Evolutionary conservation across 2,329 filamentous ascomycete genomes (phyloP).

Genomic region (Colletotrichum tropicicola): DNA sequence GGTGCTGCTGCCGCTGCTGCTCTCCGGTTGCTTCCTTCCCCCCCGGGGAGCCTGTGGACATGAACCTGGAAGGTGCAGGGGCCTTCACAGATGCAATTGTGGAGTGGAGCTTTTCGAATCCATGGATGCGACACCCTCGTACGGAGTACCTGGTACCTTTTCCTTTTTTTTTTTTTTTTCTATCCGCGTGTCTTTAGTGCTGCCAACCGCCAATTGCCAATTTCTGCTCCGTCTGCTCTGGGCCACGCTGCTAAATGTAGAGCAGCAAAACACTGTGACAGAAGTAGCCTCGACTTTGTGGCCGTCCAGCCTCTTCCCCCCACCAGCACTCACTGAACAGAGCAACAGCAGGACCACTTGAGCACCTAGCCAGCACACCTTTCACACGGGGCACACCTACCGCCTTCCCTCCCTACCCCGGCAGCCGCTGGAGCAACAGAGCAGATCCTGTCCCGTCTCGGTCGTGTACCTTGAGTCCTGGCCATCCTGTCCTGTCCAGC

Average conservation of each 20-base stretch:
- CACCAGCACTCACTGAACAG: too few species aligned
- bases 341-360: too few species aligned
- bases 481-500: conserved; percentile 12
- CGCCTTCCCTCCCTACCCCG: conserved; percentile 3
- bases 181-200: neutral
- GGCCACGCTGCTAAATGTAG: neutral
- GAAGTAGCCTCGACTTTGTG: neutral
- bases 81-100: neutral
- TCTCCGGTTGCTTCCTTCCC: too few species aligned
- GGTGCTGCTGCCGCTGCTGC: too few species aligned
- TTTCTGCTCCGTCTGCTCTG: neutral
- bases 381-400: conserved; percentile 17
- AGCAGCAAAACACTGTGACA: neutral
- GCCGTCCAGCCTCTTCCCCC: neutral
- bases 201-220: neutral
- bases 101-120: too few species aligned
- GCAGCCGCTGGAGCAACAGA: conserved; percentile 18
- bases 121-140: neutral
- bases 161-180: neutral
- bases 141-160: neutral
- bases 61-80: neutral
- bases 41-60: neutral
- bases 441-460: conserved; percentile 12
- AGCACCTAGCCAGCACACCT: conserved; percentile 6
- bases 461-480: neutral